These are phyloP conservation scores for Nidularia sp. DNA, from an alignment of 768 basidiomycete species.

Conservation along the genomic window DNA sequence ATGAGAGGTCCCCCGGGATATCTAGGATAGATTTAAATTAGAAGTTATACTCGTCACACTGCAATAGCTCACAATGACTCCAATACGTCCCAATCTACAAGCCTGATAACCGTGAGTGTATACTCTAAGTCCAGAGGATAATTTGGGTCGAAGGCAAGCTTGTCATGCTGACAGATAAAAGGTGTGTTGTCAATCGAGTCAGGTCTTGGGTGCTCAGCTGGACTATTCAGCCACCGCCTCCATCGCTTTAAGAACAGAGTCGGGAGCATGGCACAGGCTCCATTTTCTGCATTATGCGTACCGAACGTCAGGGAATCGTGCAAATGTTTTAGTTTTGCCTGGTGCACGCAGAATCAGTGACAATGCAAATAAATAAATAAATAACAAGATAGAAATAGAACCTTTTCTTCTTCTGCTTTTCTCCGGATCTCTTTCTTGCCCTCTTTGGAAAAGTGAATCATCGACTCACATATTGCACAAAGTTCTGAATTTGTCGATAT, in stretches of 20 bases:
- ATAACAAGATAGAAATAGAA: constrained; percentile 11
- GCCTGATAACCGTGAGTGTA: constrained; percentile 51
- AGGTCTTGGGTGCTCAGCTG: constrained; percentile 53
- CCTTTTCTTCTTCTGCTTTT: constrained; percentile 79
- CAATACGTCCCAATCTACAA: constrained; percentile 62
- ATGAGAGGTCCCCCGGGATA: constrained; percentile 57
- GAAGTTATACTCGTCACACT: constrained; percentile 3
- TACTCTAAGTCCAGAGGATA: constrained; percentile 53
- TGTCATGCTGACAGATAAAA: constrained; percentile 66
- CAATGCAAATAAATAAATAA: background rate
- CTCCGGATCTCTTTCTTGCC: constrained; percentile 60
- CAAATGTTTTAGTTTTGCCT: constrained; percentile 66
- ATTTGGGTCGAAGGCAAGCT: constrained; percentile 66
- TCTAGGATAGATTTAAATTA: constrained; percentile 25
- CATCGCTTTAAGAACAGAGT: constrained; percentile 62
- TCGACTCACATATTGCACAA: constrained; percentile 63
- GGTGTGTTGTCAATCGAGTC: constrained; percentile 54
- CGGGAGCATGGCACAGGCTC: constrained; percentile 56
- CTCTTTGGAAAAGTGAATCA: constrained; percentile 50
- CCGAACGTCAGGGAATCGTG: constrained; percentile 48
- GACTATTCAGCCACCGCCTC: constrained; percentile 65
- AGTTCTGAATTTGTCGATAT: constrained; percentile 41
- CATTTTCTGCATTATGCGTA: constrained; percentile 40
- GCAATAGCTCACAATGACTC: constrained; percentile 44
- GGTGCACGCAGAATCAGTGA: constrained; percentile 1